These are phyloP conservation scores for Aspergillus amoenus DNA, from an alignment of 2,329 filamentous ascomycete genomes.

Conservation along the genomic window DNA sequence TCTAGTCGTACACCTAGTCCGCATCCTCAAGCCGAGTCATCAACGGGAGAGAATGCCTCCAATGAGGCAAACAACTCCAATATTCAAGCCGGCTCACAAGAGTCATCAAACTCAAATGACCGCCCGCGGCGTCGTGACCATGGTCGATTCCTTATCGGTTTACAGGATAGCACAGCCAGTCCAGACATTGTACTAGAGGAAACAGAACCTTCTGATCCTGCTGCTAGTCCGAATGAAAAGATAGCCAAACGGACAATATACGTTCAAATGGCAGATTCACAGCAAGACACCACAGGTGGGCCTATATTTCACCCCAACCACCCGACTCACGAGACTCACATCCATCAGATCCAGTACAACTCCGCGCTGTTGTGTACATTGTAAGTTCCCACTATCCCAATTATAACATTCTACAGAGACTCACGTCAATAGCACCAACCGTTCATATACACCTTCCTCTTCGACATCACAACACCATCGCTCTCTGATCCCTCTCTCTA, in stretches of 20 bases:
- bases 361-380: slow-evolving; percentile 45
- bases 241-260: slow-evolving; percentile 39
- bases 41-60: slow-evolving; percentile 20
- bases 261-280: slow-evolving; percentile 27
- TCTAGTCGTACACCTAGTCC: slow-evolving; percentile 23
- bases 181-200: slow-evolving; percentile 33
- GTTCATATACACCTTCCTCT: slow-evolving; percentile 54
- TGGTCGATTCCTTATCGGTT: slow-evolving; percentile 44
- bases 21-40: slow-evolving; percentile 27
- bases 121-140: slow-evolving; percentile 22
- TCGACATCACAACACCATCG: slow-evolving; percentile 43
- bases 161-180: slow-evolving; percentile 41
- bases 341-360: slow-evolving; percentile 19
- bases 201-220: slow-evolving; percentile 18
- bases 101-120: slow-evolving; percentile 4
- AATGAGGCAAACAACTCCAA: not conserved
- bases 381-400: slow-evolving; percentile 19
- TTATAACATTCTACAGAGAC: slow-evolving; percentile 1
- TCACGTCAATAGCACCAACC: slow-evolving; percentile 40
- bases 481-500: slow-evolving; percentile 47
- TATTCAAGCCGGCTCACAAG: not conserved
- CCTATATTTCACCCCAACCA: not conserved
- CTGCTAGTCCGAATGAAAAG: slow-evolving; percentile 26
- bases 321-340: not conserved
- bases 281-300: slow-evolving; percentile 18